phyloP scores from a whole-genome alignment of 2,329 filamentous ascomycete species.

The Onygenales sp. region DNA sequence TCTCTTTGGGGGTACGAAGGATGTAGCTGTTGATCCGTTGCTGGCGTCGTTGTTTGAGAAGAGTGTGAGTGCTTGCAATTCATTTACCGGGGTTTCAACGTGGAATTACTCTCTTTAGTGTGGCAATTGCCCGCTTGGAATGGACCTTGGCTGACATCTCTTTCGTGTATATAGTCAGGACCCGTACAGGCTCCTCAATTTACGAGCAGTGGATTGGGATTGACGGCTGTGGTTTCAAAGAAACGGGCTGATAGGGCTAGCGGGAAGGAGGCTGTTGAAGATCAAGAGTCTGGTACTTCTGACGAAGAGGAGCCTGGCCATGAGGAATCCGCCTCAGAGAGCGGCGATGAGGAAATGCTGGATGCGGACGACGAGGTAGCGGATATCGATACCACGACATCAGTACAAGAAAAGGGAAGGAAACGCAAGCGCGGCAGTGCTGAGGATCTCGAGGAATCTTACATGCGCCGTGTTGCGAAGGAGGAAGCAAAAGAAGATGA shows the following conservation, averaged over 20 bases:
- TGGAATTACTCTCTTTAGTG: neutral
- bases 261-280: neutral
- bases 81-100: neutral
- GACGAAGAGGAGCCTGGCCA: constrained; percentile 20
- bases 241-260: neutral
- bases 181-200: constrained; percentile 29
- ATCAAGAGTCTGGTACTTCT: constrained; percentile 2
- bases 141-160: neutral
- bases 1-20: constrained; percentile 35
- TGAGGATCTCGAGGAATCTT: constrained; percentile 36
- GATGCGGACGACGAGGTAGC: constrained; percentile 44
- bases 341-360: constrained; percentile 20
- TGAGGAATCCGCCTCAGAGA: constrained; percentile 16
- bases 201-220: neutral
- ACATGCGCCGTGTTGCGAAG: constrained; percentile 35
- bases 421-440: constrained; percentile 47
- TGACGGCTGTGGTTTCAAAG: neutral
- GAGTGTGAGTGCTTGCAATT: constrained; percentile 49
- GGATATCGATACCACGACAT: constrained; percentile 43
- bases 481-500: constrained; percentile 30
- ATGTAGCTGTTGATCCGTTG: constrained; percentile 57
- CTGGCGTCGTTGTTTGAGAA: constrained; percentile 61
- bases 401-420: constrained; percentile 21
- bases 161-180: constrained; percentile 21
- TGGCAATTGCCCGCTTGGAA: neutral